These are phyloP conservation scores for Epicoccum sorghinum DNA, from an alignment of 2,329 filamentous ascomycete species.

Conservation along the genomic window DNA sequence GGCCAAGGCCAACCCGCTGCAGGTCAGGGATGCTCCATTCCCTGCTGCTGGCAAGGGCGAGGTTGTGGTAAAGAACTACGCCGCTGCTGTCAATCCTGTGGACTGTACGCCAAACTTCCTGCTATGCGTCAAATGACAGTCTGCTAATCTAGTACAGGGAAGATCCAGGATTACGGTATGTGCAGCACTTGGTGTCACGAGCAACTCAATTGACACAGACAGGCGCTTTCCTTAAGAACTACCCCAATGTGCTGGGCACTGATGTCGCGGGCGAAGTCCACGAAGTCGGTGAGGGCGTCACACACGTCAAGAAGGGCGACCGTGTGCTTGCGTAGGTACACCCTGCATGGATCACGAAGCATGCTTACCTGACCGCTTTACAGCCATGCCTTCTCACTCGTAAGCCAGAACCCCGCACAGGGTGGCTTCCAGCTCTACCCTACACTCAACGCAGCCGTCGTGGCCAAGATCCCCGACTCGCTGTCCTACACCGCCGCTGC, in stretches of 20 bases:
- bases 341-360: background rate
- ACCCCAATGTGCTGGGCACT: conserved; percentile 45
- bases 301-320: conserved; percentile 53
- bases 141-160: conserved; percentile 29
- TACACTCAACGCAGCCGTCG: conserved; percentile 32
- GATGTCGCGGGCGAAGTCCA: conserved; percentile 56
- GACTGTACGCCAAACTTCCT: conserved; percentile 27
- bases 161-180: conserved; percentile 42
- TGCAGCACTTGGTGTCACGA: background rate
- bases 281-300: conserved; percentile 55
- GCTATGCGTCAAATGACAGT: background rate
- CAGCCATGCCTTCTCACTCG: conserved; percentile 37
- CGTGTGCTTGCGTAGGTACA: conserved; percentile 49
- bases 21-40: conserved; percentile 38
- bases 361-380: background rate
- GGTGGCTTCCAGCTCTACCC: conserved; percentile 48
- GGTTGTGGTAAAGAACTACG: conserved; percentile 44
- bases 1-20: conserved; percentile 35
- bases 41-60: conserved; percentile 37
- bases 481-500: conserved; percentile 48
- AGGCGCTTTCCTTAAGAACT: conserved; percentile 44
- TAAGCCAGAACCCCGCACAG: conserved; percentile 27
- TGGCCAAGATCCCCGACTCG: conserved; percentile 48
- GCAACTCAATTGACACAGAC: conserved; percentile 6
- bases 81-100: conserved; percentile 42